phyloP scores from a whole-genome alignment of 129 eudicot species.

The Helianthus annuus region HanXRQr2.0-SUNRISE NC_035437.2:162103542-162104041 shows the following conservation, averaged over 20 bases:
- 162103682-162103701: constrained; percentile 98
- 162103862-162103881: not conserved
- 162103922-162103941: not conserved
- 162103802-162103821: not conserved
- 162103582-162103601: constrained; percentile 97
- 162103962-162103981: not conserved
- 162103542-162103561: constrained; percentile 52
- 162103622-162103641: constrained; percentile 94
- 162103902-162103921: not conserved
- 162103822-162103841: not conserved
- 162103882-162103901: not conserved
- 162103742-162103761: not conserved
- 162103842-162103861: not conserved
- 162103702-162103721: constrained; percentile 23
- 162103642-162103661: constrained; percentile 93
- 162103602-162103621: constrained; percentile 95
- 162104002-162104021: not conserved
- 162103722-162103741: constrained; percentile 17
- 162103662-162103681: constrained; percentile 82
- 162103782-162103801: not conserved
- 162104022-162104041: not conserved
- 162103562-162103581: constrained; percentile 98
- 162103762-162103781: not conserved
- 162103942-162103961: not conserved
- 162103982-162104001: not conserved